Evolutionary conservation across 805 yeast genomes (phyloP), one percentile per base, ranked within the genome.

Genomic region (Lipomyces orientalis): DNA sequence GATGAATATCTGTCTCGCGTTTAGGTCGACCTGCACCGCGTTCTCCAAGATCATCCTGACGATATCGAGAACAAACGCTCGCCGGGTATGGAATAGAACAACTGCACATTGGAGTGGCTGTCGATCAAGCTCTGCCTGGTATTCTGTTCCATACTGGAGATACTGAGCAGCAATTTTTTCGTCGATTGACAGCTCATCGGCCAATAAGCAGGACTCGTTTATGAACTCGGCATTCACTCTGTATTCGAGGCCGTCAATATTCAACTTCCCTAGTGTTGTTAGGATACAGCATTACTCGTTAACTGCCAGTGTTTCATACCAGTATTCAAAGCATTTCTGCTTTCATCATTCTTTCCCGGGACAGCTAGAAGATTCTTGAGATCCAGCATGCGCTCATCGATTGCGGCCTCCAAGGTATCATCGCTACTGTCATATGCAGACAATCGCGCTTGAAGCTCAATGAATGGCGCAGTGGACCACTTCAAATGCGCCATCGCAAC

Each of bases 161-260:
- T 91, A 75, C 74, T 92, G 90, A 0, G 96, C 95, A 1, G 91
- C 85, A 1, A 85, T 81, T 35, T 90, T 62, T 76, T 94, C 98
- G 77, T 94, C 97, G 61, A 94, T 80, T 60, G 90, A 82, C 62
- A 94, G 81, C 51, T 87, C 87, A 70, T 87, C 90, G 0, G 93
- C 80, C 19, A 90, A 74, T 31, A 81, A 81, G 4, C 87, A 81
- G 0, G 92, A 84, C 3, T 85, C 81, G 62, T 86, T 82, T 52
- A 89, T 81, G 72, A 92, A 93, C 51, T 86, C 85, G 58, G 85
- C 81, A 74, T 90, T 91, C 39, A 93, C 77, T 67, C 85, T 84
- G 72, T 85, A 88, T 58, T 85, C 85, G 22, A 68, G 88, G 73
- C 84, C 87, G 22, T 82, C 79, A 39, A 93, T 80, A 9, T 75